These are phyloP conservation scores for Sanguinoderma infundibulare DNA, from an alignment of 1,284 basidiomycete genomes.

Conservation along the genomic window DNA sequence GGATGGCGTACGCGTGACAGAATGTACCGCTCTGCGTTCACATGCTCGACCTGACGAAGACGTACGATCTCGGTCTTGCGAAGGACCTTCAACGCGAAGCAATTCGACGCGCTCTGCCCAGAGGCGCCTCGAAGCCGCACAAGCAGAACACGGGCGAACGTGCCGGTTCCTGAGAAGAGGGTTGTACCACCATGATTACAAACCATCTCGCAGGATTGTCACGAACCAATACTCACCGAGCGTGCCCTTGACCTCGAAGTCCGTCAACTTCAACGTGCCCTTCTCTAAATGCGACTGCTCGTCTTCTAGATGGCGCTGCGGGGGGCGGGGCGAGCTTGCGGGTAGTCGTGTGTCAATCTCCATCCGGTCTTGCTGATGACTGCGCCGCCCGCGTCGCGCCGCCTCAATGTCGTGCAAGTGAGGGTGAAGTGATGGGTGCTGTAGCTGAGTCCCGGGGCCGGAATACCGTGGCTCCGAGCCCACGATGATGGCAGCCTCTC, in stretches of 20 bases:
- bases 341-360: constrained; percentile 29
- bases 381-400: constrained; percentile 16
- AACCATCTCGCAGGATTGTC: not conserved
- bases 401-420: constrained; percentile 23
- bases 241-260: constrained; percentile 82
- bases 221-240: constrained; percentile 54
- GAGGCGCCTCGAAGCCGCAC: constrained; percentile 66
- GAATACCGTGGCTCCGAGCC: constrained; percentile 36
- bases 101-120: constrained; percentile 54
- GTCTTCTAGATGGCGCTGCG: constrained; percentile 67
- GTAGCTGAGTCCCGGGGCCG: constrained; percentile 19
- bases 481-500: constrained; percentile 32
- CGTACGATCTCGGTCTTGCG: constrained; percentile 93
- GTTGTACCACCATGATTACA: not conserved
- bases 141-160: constrained; percentile 91
- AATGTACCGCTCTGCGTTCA: constrained; percentile 96
- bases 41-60: constrained; percentile 97
- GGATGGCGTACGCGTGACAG: constrained; percentile 85
- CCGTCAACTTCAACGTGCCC: constrained; percentile 65
- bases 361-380: constrained; percentile 29
- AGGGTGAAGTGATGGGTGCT: constrained; percentile 11
- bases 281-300: constrained; percentile 66
- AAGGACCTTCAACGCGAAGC: constrained; percentile 94
- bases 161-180: constrained; percentile 76
- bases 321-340: constrained; percentile 40